Conservation (phyloP, 805 yeast species). For the Kazachstania viticola region DNA sequence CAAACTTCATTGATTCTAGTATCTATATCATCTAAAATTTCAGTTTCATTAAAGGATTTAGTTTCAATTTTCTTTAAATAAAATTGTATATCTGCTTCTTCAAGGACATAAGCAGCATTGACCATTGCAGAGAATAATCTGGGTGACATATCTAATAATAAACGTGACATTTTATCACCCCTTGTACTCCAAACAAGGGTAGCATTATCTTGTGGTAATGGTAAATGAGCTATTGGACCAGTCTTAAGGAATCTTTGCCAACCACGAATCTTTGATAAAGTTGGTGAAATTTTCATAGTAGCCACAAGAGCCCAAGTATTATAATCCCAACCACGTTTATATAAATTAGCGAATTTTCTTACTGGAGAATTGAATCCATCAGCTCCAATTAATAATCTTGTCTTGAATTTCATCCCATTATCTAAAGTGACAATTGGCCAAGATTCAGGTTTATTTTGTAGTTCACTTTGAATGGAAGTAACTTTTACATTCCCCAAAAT, state of each 20-base stretch:
- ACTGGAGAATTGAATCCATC: slow-evolving; percentile 96
- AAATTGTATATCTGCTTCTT: slow-evolving; percentile 63
- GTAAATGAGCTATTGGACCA: slow-evolving; percentile 88
- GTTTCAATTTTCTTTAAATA: slow-evolving; percentile 37
- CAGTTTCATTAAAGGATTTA: slow-evolving; percentile 28
- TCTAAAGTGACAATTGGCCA: slow-evolving; percentile 73
- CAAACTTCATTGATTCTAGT: slow-evolving; percentile 45
- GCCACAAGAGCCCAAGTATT: slow-evolving; percentile 88
- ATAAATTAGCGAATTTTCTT: slow-evolving; percentile 66
- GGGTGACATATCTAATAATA: slow-evolving; percentile 47
- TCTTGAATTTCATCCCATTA: slow-evolving; percentile 49
- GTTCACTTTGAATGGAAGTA: slow-evolving; percentile 32
- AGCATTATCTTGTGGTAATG: slow-evolving; percentile 78
- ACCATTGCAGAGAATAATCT: slow-evolving; percentile 56
- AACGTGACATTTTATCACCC: slow-evolving; percentile 59
- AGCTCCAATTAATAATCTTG: slow-evolving; percentile 83
- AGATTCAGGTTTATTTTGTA: slow-evolving; percentile 30
- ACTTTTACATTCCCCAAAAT: slow-evolving; percentile 62
- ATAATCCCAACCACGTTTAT: slow-evolving; percentile 88
- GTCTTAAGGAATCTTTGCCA: slow-evolving; percentile 89
- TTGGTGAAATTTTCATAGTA: slow-evolving; percentile 59
- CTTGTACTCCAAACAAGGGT: slow-evolving; percentile 90
- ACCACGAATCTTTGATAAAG: slow-evolving; percentile 60
- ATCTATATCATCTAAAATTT: slow-evolving; percentile 52
- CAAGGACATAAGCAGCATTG: slow-evolving; percentile 79